Percentiles rank a stretch among this genome's conserved stretches.
These are phyloP conservation scores for Limonium bicolor DNA, from an alignment of 148 eudicot species.

Conservation along the genomic window DNA sequence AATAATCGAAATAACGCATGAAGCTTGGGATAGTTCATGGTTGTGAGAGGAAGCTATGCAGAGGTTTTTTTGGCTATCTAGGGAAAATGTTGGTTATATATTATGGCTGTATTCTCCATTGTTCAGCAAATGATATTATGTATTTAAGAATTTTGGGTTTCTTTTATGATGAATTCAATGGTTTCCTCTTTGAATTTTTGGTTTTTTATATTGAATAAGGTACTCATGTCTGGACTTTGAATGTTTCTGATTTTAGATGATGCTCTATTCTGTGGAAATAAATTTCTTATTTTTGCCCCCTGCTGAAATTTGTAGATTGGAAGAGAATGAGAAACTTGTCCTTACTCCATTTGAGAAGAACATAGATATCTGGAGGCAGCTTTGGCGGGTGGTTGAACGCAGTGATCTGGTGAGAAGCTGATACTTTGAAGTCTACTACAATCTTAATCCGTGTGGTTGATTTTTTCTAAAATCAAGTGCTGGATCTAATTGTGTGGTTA, in stretches of 20 bases:
- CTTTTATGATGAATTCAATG: too few relatives aligned
- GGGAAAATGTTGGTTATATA: too few relatives aligned
- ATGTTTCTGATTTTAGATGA: not conserved
- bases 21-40: too few relatives aligned
- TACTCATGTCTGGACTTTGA: not conserved
- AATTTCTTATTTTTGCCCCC: not conserved
- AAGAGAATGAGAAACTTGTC: constrained; percentile 86
- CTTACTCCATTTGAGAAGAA: constrained; percentile 99
- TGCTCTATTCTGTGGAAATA: not conserved
- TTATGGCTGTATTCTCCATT: too few relatives aligned
- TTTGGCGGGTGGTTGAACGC: constrained; percentile 98
- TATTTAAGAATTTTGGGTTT: too few relatives aligned
- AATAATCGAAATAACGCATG: too few relatives aligned
- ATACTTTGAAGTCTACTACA: constrained; percentile 1
- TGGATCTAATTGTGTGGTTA: constrained; percentile 6
- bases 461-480: constrained; percentile 1
- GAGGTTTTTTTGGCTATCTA: too few relatives aligned
- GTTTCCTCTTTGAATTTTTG: too few relatives aligned
- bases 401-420: constrained; percentile 71
- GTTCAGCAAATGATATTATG: too few relatives aligned
- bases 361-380: constrained; percentile 98
- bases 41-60: too few relatives aligned
- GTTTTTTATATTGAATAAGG: too few relatives aligned
- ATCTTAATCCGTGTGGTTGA: not conserved
- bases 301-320: constrained; percentile 43